Percentiles rank a stretch among this genome's conserved stretches.
These are phyloP conservation scores for Xylaria sp. DNA, from an alignment of 495 filamentous ascomycete genomes.

Conservation along the genomic window DNA sequence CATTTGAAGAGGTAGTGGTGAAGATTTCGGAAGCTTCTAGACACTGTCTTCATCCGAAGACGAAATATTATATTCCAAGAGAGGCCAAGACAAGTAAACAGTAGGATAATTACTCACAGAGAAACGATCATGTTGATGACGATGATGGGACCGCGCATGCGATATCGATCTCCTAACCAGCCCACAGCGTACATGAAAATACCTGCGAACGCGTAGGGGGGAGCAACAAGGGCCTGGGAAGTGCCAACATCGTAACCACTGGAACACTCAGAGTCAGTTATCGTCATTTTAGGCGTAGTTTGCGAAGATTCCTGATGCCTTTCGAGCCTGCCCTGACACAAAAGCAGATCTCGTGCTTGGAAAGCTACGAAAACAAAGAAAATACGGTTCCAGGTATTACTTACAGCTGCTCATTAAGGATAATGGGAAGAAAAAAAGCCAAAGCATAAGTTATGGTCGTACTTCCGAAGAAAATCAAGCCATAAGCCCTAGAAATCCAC, in stretches of 20 bases:
- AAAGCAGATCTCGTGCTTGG: background rate
- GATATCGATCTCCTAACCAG: conserved; percentile 62
- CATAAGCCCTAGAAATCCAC: conserved; percentile 48
- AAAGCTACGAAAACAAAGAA: background rate
- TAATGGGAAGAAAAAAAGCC: conserved; percentile 71
- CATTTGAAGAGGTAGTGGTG: no score
- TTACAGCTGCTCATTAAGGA: conserved; percentile 57
- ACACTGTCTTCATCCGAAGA: background rate
- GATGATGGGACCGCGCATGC: conserved; percentile 61
- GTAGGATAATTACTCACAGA: conserved; percentile 26
- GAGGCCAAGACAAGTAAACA: background rate
- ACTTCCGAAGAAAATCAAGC: conserved; percentile 58
- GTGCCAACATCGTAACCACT: conserved; percentile 57
- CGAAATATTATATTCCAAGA: background rate
- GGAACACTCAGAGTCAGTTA: background rate
- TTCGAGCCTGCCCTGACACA: background rate
- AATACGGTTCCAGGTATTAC: background rate
- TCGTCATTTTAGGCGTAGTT: background rate
- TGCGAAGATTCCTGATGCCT: no score
- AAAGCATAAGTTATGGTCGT: conserved; percentile 66
- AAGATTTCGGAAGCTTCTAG: no score
- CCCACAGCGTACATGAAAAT: conserved; percentile 62
- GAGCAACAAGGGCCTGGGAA: conserved; percentile 66
- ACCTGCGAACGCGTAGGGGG: conserved; percentile 64
- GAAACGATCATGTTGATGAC: conserved; percentile 54